phyloP scores from a whole-genome alignment of 2,329 filamentous ascomycete genomes.

The Exutisphaerella laricina region DNA sequence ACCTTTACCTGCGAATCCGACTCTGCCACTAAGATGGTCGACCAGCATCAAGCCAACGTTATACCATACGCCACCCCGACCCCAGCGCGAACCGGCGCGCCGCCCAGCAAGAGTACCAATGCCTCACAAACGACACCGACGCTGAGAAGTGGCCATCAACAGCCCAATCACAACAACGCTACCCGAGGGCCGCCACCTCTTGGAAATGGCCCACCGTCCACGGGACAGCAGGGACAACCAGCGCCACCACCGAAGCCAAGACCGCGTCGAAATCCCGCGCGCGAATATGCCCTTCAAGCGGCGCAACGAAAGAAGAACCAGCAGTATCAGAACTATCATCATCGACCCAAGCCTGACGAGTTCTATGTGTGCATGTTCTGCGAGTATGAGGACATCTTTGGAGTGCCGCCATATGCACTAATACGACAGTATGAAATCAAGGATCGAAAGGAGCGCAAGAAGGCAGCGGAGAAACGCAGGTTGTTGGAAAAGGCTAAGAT shows the following conservation, averaged over 20 bases:
- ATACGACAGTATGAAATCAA: constrained; percentile 93
- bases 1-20: constrained; percentile 95
- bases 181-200: constrained; percentile 21
- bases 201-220: constrained; percentile 24
- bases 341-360: constrained; percentile 65
- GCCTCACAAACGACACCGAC: constrained; percentile 30
- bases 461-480: constrained; percentile 78
- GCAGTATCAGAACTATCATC: constrained; percentile 68
- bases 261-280: constrained; percentile 54
- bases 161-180: constrained; percentile 11
- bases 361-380: constrained; percentile 98
- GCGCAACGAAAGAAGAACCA: constrained; percentile 72
- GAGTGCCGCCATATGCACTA: constrained; percentile 73
- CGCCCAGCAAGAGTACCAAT: constrained; percentile 11
- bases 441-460: constrained; percentile 75
- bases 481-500: constrained; percentile 89
- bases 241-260: constrained; percentile 53
- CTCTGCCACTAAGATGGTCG: constrained; percentile 67
- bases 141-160: constrained; percentile 12
- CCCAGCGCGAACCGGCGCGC: constrained; percentile 12
- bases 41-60: constrained; percentile 25
- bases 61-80: constrained; percentile 16
- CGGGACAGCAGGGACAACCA: constrained; percentile 30
- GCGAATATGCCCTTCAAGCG: constrained; percentile 69
- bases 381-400: constrained; percentile 95